Evolutionary conservation across 2,329 filamentous ascomycete genomes (phyloP).

Genomic region (Venturia nashicola): DNA sequence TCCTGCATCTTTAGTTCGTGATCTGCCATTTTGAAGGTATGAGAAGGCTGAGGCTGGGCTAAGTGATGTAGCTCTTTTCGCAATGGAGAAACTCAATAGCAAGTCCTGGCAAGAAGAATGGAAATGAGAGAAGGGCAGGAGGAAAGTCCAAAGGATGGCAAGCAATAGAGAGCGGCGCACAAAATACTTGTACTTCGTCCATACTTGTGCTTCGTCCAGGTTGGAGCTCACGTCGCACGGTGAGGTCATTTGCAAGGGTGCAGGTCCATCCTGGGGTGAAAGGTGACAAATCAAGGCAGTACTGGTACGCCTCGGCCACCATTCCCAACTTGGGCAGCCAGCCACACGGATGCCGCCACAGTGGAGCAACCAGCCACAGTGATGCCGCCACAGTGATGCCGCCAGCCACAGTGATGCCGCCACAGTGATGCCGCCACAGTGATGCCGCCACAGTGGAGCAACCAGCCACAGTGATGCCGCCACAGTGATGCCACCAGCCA

Average conservation of each 20-base stretch:
- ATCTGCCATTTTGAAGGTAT: not conserved
- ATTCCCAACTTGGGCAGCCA: too few relatives aligned
- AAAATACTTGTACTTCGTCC: not conserved
- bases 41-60: not conserved
- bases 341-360: too few relatives aligned
- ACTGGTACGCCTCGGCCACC: too few relatives aligned
- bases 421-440: too few relatives aligned
- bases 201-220: not conserved
- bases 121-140: not conserved
- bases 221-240: not conserved
- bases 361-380: too few relatives aligned
- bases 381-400: too few relatives aligned
- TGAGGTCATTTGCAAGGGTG: not conserved
- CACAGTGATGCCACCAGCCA: too few relatives aligned
- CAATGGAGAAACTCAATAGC: too few relatives aligned
- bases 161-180: not conserved
- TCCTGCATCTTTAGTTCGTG: constrained; percentile 16
- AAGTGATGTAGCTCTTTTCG: not conserved
- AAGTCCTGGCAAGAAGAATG: not conserved
- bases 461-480: too few relatives aligned
- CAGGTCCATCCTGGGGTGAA: too few relatives aligned
- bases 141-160: not conserved
- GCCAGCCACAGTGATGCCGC: too few relatives aligned
- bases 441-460: too few relatives aligned
- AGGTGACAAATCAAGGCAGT: not conserved